A percentile compares a stretch with the other conserved stretches of the same genome.
Evolutionary conservation across 768 basidiomycete genomes (phyloP).

Genomic region (Mycena leptocephala): DNA sequence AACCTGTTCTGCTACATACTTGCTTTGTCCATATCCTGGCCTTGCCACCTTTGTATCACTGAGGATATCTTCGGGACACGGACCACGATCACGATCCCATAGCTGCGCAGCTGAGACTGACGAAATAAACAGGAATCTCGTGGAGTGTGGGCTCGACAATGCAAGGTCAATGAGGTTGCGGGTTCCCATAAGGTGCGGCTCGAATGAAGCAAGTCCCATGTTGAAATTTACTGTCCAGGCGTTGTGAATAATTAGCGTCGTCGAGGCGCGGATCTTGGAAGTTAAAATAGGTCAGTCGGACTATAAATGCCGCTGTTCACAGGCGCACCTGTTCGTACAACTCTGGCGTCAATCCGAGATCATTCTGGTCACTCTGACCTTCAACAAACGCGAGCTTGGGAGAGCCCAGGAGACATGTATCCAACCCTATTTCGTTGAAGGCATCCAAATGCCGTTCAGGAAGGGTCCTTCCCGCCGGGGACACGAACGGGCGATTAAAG

Average conservation of each 20-base stretch:
- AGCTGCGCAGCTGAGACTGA: constrained; percentile 33
- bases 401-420: constrained; percentile 38
- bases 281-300: too few species aligned
- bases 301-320: too few species aligned
- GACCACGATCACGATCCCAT: constrained; percentile 31
- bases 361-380: constrained; percentile 36
- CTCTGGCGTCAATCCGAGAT: constrained; percentile 40
- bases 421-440: constrained; percentile 46
- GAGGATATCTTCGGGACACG: constrained; percentile 34
- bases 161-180: constrained; percentile 60
- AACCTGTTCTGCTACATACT: constrained; percentile 38
- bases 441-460: constrained; percentile 38
- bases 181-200: constrained; percentile 58
- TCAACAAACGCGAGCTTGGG: constrained; percentile 47
- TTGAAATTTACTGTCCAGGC: constrained; percentile 69
- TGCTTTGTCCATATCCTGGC: too few species aligned
- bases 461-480: not conserved
- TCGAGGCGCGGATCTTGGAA: constrained; percentile 43
- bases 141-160: constrained; percentile 25
- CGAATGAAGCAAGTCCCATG: constrained; percentile 59
- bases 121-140: constrained; percentile 32
- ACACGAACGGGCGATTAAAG: constrained; percentile 43
- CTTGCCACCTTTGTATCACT: too few species aligned
- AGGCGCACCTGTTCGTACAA: constrained; percentile 43
- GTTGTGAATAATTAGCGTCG: constrained; percentile 53